Base-by-base conservation (phyloP, 805 yeast species). In the Myxozyma mucilagina region DNA sequence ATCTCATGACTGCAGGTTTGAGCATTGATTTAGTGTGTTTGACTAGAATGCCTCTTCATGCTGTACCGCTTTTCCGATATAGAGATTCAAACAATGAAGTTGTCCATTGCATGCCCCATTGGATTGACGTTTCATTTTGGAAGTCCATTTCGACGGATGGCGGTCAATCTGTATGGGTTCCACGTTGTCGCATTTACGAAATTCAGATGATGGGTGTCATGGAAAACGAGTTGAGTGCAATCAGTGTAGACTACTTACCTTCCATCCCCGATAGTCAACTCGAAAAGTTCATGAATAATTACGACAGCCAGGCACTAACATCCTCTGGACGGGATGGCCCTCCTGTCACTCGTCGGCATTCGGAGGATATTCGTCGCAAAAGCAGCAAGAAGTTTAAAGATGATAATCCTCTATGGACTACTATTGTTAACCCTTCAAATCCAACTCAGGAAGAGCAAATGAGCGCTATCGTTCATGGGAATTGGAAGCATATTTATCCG, bases 161-260 rank as follows among this genome's bases (percentile, higher is more conserved):
- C 34, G 76, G 77, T 16, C 38, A 24, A 24, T 14, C 57, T 13
- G 41, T 52, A 16, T 93, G 98, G 97, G 82, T 87, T n/a, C 97
- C 99, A 0, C 79, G 94, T 39, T 91, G 97, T 73, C 90, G 90
- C 69, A 92, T 94, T 53, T 93, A 94, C 73, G 98, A 93, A 69
- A 75, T 94, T 18, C 98, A 94, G 72, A 94, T 94, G 97, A 93
- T 93, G 96, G 98, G 98, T 0, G 82, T 94, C 7, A 90, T 93
- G 87, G 98, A 93, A 69, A 90, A 89, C 68, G 97, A 94, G 69
- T 78, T 86, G 59, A 84, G 85, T 65, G 84, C 87, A 11, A 82
- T 87, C 7, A 82, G 85, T 8, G 82, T 92, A 10, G 86, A 85
- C 16, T 80, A 86, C 53, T 74, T 91, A 53, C 79, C 77, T 11